phyloP scores from a whole-genome alignment of 108 stramenopile genomes.

The Pseudonitzschia delicatissima region DNA sequence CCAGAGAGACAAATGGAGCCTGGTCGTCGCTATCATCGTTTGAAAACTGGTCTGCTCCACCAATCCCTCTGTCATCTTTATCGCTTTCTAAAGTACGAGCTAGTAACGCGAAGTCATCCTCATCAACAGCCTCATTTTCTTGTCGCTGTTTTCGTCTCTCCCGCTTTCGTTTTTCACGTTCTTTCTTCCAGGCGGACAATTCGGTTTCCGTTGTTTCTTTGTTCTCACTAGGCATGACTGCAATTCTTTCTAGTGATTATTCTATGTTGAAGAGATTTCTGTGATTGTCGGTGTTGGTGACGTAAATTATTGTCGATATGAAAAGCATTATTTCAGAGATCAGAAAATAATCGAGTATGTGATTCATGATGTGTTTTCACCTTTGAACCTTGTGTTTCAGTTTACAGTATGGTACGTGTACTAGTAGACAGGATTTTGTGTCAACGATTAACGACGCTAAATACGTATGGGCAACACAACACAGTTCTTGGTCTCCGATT shows the following conservation, averaged over 20 bases:
- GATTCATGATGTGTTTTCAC: too few relatives aligned
- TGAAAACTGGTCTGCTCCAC: not conserved
- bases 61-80: not conserved
- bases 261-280: not conserved
- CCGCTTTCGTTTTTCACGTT: conserved; percentile 24
- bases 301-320: too few relatives aligned
- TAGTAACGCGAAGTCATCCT: conserved; percentile 8
- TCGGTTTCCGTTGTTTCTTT: conserved; percentile 11
- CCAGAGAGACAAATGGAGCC: conserved; percentile 19
- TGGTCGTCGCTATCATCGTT: conserved; percentile 9
- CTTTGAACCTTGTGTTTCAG: too few relatives aligned
- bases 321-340: too few relatives aligned
- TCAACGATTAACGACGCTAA: too few relatives aligned
- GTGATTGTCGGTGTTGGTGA: too few relatives aligned
- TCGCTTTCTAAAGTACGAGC: not conserved
- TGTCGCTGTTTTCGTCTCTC: conserved; percentile 10
- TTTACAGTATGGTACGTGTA: too few relatives aligned
- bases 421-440: too few relatives aligned
- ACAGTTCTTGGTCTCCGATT: too few relatives aligned
- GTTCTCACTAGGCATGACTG: conserved; percentile 11
- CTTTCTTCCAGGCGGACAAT: conserved; percentile 29
- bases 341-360: too few relatives aligned
- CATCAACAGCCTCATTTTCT: conserved; percentile 11
- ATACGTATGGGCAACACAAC: too few relatives aligned
- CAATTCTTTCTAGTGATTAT: not conserved